These are phyloP conservation scores for Fusarium verrucosum DNA, from an alignment of 2,329 filamentous ascomycete species.

Conservation along the genomic window DNA sequence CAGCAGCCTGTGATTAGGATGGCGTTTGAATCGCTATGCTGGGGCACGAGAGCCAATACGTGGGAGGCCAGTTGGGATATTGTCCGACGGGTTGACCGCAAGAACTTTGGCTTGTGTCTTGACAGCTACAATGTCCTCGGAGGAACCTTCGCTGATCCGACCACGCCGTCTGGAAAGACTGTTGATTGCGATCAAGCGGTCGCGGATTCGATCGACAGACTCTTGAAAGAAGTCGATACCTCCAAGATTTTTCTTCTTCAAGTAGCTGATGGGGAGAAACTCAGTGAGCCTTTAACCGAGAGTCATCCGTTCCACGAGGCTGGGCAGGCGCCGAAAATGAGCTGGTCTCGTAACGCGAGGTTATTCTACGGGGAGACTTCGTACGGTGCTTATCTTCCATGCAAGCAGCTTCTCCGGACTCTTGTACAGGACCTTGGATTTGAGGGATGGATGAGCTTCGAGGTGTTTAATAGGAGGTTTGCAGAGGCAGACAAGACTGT, in stretches of 20 bases:
- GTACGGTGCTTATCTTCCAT: conserved; percentile 73
- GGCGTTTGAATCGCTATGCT: conserved; percentile 78
- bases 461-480: conserved; percentile 66
- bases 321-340: conserved; percentile 67
- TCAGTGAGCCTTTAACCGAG: conserved; percentile 67
- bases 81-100: conserved; percentile 69
- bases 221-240: conserved; percentile 66
- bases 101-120: conserved; percentile 80
- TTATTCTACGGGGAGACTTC: conserved; percentile 65
- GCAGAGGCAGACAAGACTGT: conserved; percentile 70
- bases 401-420: conserved; percentile 66
- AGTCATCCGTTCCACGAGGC: conserved; percentile 50
- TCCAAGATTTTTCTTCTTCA: conserved; percentile 79
- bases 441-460: conserved; percentile 75
- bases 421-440: conserved; percentile 72
- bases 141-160: conserved; percentile 75
- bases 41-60: conserved; percentile 73
- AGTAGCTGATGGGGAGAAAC: conserved; percentile 75
- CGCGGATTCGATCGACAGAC: conserved; percentile 60
- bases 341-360: conserved; percentile 78
- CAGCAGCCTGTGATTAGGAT: conserved; percentile 69
- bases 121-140: conserved; percentile 83
- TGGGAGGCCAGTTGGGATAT: conserved; percentile 80
- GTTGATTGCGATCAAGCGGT: conserved; percentile 65
- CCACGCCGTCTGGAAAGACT: conserved; percentile 60